Evolutionary conservation across 2,329 filamentous ascomycete genomes (phyloP).

Genomic region (Colletotrichum sp.): DNA sequence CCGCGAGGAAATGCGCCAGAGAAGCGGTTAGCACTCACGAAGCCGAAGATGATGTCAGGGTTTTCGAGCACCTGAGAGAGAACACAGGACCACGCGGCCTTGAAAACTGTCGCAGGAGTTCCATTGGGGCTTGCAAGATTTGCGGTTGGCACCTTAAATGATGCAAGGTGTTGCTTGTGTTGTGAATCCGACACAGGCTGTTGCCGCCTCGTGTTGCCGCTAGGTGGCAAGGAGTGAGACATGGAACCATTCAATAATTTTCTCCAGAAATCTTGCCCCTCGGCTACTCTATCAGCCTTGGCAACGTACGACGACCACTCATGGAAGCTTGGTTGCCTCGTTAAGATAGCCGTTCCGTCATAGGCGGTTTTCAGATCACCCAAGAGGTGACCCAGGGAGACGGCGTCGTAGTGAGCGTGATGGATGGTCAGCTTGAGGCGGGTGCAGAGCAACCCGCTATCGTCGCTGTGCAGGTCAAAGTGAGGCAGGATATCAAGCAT

Average conservation of each 20-base stretch:
- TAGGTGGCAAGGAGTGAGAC: background rate
- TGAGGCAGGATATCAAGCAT: background rate
- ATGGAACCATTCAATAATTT: background rate
- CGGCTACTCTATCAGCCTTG: background rate
- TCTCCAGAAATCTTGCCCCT: background rate
- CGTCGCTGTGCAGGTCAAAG: background rate
- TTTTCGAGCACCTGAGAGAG: background rate
- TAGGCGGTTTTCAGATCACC: background rate
- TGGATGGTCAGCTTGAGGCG: background rate
- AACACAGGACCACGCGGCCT: background rate
- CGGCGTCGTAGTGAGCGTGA: background rate
- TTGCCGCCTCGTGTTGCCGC: background rate
- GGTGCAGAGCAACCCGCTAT: background rate
- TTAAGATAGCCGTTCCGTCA: accelerated
- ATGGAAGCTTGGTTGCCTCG: background rate
- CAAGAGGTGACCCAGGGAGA: background rate
- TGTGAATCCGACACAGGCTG: background rate
- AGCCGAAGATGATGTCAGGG: background rate
- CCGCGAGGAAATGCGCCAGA: background rate
- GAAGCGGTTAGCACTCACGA: background rate
- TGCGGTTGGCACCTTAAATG: background rate
- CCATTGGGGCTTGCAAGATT: background rate
- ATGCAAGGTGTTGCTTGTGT: accelerated
- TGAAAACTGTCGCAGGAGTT: background rate
- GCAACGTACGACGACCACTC: background rate